Evolutionary conservation across 148 eudicot genomes (phyloP), one percentile per base, ranked within the genome.

Genomic region (Salicornia ramosissima): DNA sequence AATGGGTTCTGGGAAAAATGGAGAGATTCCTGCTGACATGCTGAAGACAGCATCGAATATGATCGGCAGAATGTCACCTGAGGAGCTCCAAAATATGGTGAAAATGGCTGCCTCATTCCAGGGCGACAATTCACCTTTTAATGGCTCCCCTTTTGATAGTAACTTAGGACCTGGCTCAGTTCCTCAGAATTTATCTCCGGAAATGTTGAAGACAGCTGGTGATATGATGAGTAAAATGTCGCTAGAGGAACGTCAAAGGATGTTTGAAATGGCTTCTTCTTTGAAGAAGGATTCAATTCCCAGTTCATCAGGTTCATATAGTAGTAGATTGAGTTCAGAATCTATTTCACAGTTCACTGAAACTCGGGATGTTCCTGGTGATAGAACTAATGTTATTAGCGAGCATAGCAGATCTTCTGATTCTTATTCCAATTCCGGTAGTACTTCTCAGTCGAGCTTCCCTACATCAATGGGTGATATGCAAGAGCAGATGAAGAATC

Each of bases 201-300:
- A 87, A 61, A 90, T 94, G 92, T 83, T 94, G 56, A 90, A 94
- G 78, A 81, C 86, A 50, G 99, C 97, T 40, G 82, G 85, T 74
- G 97, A 90, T 76, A 84, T 94, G 93, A 94, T 94, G 97, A 74
- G 92, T 79, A 94, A 88, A 63, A 88, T 90, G 97, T 76, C 92
- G 30, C 83, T 96, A 0, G 96, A 88, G 68, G 99, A 90, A 59
- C 77, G 86, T 55, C 90, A 86, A 68, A 90, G 80, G 79, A 94
- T 94, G 97, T 82, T 87, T 80, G 87, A 85, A 58, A 88, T 84
- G 93, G 80, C 96, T 72, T 82, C 92, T 18, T 84, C 88, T 64
- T 74, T 94, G 75, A 86, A 83, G 56, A 89, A 85, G 67, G 85
- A 78, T 70, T 69, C 85, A 7, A 75, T 64, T 64, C 74, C 87